A percentile compares a stretch with the other conserved stretches of the same genome.
phyloP scores from a whole-genome alignment of 352 stramenopile species.

The Aphanomyces stellatus region DNA sequence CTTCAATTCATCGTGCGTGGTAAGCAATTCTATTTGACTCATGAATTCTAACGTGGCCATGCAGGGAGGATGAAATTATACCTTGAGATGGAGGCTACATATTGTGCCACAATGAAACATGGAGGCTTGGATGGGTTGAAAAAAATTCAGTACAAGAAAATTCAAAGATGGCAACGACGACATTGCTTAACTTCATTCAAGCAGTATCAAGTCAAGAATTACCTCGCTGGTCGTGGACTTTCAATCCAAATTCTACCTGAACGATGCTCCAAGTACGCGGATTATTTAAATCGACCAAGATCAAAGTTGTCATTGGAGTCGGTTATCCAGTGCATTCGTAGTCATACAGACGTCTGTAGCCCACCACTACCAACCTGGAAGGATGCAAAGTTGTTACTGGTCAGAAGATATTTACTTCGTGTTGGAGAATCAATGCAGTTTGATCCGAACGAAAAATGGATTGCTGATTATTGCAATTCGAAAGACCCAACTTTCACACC shows the following conservation, averaged over 20 bases:
- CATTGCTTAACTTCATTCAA: neutral
- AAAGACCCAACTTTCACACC: slow-evolving; percentile 10
- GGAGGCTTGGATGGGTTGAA: neutral
- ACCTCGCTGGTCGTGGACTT: neutral
- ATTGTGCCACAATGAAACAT: slow-evolving; percentile 10
- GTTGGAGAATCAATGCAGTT: neutral
- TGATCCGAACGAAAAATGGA: neutral
- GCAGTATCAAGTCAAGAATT: neutral
- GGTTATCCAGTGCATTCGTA: neutral
- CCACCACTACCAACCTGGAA: neutral
- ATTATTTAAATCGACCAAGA: slow-evolving; percentile 8
- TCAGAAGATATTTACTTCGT: slow-evolving; percentile 3
- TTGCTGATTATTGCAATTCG: slow-evolving; percentile 2
- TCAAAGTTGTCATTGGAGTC: neutral
- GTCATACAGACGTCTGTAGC: neutral
- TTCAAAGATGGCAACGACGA: neutral
- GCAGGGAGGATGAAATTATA: slow-evolving; percentile 17
- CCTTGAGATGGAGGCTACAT: slow-evolving; percentile 3
- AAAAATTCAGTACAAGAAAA: slow-evolving; percentile 19
- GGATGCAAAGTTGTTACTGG: neutral
- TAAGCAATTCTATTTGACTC: neutral
- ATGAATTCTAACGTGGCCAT: neutral
- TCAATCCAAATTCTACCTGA: neutral
- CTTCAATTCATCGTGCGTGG: slow-evolving; percentile 16
- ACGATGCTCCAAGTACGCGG: slow-evolving; percentile 10